Conservation (phyloP, 2,329 filamentous ascomycete species). For the Trichoderma sp. region DNA sequence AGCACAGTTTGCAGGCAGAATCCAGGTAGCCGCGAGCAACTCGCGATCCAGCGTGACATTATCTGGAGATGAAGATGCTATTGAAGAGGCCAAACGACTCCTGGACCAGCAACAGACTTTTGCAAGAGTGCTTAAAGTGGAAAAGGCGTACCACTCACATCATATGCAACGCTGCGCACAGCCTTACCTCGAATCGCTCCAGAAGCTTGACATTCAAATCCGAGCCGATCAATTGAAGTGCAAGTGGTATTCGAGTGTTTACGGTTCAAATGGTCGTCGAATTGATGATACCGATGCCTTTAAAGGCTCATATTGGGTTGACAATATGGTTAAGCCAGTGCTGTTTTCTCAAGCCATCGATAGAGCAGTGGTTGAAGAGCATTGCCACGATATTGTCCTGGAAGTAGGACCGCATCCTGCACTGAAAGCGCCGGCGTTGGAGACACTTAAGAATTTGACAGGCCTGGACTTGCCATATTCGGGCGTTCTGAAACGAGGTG, state of each 20-base stretch:
- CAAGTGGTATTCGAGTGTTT: background rate
- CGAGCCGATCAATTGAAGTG: no score
- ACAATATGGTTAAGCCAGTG: background rate
- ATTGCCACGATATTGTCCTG: background rate
- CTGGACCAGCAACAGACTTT: constrained; percentile 35
- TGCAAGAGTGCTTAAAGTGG: constrained; percentile 41
- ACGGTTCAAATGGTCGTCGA: background rate
- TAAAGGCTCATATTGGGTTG: background rate
- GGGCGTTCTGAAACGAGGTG: background rate
- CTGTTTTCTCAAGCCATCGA: background rate
- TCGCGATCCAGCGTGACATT: constrained; percentile 31
- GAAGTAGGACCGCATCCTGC: background rate
- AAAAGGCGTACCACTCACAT: constrained; percentile 52
- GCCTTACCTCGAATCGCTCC: background rate
- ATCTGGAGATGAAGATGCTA: constrained; percentile 36
- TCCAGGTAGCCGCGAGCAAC: constrained; percentile 32
- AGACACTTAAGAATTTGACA: background rate
- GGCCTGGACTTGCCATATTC: background rate
- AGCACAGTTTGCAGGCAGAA: background rate
- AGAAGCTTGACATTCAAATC: background rate
- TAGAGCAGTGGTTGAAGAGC: background rate
- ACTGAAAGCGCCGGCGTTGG: no score
- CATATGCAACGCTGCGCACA: constrained; percentile 43
- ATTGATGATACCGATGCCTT: background rate
- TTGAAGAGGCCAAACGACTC: constrained; percentile 30